Percentiles rank a stretch among this genome's conserved stretches.
These are phyloP conservation scores for Aspergillus taichungensis DNA, from an alignment of 495 filamentous ascomycete species.

Conservation along the genomic window DNA sequence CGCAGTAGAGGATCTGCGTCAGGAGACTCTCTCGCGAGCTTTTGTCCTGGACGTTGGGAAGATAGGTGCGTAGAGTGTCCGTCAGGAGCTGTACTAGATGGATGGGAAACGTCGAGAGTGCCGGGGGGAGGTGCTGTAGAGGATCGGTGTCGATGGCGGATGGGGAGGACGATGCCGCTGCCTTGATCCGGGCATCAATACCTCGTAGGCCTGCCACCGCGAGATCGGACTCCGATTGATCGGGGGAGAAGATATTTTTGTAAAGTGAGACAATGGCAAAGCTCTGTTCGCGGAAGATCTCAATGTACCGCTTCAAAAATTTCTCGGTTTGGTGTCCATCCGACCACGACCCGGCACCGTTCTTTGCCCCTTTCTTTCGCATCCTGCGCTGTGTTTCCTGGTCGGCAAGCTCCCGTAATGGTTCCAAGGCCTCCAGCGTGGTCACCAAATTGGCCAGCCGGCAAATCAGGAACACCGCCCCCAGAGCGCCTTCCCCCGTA, in stretches of 20 bases:
- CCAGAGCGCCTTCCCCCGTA: constrained; percentile 54
- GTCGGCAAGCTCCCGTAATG: constrained; percentile 79
- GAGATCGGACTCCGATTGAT: constrained; percentile 28
- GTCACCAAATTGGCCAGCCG: constrained; percentile 68
- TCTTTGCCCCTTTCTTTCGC: constrained; percentile 16
- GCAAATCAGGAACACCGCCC: constrained; percentile 81
- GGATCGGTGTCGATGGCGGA: constrained; percentile 39
- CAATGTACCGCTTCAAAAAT: constrained; percentile 91
- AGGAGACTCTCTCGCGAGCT: constrained; percentile 74
- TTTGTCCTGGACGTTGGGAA: constrained; percentile 76
- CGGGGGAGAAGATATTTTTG: constrained; percentile 71
- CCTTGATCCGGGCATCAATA: constrained; percentile 25
- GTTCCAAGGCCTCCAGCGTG: constrained; percentile 78
- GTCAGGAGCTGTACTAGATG: constrained; percentile 77
- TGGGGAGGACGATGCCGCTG: constrained; percentile 11
- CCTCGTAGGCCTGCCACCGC: constrained; percentile 25
- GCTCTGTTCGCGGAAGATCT: constrained; percentile 96
- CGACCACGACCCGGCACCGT: constrained; percentile 43
- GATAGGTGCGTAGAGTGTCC: constrained; percentile 67
- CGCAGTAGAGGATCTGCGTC: constrained; percentile 93
- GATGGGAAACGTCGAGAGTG: constrained; percentile 75
- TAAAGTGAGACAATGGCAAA: constrained; percentile 93
- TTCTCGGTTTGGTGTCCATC: constrained; percentile 87
- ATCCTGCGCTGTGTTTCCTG: constrained; percentile 57
- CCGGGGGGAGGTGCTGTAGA: constrained; percentile 61